phyloP scores from a whole-genome alignment of 2,329 filamentous ascomycete species.

The Ascochyta fabae region DNA sequence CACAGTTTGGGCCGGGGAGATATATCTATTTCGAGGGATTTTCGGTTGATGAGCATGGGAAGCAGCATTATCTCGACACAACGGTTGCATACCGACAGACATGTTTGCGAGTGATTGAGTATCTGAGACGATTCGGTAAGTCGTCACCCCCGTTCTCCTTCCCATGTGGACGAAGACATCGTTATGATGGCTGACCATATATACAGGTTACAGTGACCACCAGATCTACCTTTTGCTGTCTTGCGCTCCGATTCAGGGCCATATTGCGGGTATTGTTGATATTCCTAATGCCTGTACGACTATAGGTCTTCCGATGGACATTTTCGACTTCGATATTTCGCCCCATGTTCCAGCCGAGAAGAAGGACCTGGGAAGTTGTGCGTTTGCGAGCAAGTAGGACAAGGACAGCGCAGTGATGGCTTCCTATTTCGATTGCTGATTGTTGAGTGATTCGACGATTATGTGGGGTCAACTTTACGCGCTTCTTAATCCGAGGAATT shows the following conservation, averaged over 20 bases:
- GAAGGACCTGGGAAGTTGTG: conserved; percentile 74
- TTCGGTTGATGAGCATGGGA: conserved; percentile 84
- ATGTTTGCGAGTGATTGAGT: conserved; percentile 78
- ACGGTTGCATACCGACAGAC: conserved; percentile 88
- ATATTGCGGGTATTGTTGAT: conserved; percentile 88
- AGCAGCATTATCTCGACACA: conserved; percentile 87
- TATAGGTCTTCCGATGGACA: conserved; percentile 86
- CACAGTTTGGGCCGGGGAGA: conserved; percentile 81
- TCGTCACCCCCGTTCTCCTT: background rate
- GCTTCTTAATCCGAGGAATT: too few relatives aligned
- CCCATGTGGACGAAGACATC: background rate
- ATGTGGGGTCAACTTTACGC: too few relatives aligned
- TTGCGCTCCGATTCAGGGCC: conserved; percentile 85
- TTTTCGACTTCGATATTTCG: conserved; percentile 91
- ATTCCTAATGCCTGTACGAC: conserved; percentile 91
- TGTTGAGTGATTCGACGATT: background rate
- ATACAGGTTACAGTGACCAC: conserved; percentile 65
- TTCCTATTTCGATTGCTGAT: background rate
- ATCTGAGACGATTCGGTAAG: conserved; percentile 73
- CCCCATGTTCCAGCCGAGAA: conserved; percentile 67
- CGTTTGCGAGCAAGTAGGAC: conserved; percentile 58
- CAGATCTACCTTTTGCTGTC: conserved; percentile 87
- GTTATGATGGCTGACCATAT: background rate
- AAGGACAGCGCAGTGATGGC: background rate
- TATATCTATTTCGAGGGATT: conserved; percentile 91